Base-by-base conservation (phyloP, 345 rosid genomes). In the Populus alba region DNA sequence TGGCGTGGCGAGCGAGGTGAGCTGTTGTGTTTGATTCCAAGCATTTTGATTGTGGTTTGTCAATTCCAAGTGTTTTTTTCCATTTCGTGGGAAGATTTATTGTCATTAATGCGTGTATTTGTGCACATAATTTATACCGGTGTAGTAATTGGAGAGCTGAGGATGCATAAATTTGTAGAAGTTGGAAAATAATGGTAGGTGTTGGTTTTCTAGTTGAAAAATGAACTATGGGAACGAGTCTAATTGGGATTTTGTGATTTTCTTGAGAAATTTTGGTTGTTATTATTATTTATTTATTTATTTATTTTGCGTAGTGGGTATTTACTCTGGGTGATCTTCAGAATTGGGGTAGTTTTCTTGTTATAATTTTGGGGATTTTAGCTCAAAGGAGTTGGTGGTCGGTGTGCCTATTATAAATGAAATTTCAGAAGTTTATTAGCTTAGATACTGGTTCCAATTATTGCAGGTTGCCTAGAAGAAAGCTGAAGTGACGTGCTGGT, bases 1-100 rank as follows among this genome's bases (percentile, higher is more conserved):
- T 85, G 68, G 51, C 66, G 66, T 53, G 18, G 51, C 17, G 51
- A 73, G 76, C 72, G 31, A 84, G 90, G 86, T 87, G 59, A 78
- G 72, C 16, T 55, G 73, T 55, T 73, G 15, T 13, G 67, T 41
- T 38, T 27, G 17, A 3, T 70, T 22, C 31, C 53, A 25, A 51
- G 55, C 43, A 75, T 18, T 71, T 68, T 63, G 63, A 33, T 75
- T 66, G 12, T 37, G 71, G 7, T 59, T 62, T 57, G 22, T 3
- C 41, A 12, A 66, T 49, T 47, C 59, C 9, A 6, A 6, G n/a
- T 51, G 51, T 13, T 51, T 51, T 51, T 6, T 7, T 17, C 22
- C 15, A 23, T 35, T 41, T 75, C 22, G 37, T 31, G 29, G 33
- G 51, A 70, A 59, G 41, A 61, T 47, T 20, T 31, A 59, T 29